Evolutionary conservation across 208 protist species (phyloP).

Genomic region (Trypanosoma avium): DNA sequence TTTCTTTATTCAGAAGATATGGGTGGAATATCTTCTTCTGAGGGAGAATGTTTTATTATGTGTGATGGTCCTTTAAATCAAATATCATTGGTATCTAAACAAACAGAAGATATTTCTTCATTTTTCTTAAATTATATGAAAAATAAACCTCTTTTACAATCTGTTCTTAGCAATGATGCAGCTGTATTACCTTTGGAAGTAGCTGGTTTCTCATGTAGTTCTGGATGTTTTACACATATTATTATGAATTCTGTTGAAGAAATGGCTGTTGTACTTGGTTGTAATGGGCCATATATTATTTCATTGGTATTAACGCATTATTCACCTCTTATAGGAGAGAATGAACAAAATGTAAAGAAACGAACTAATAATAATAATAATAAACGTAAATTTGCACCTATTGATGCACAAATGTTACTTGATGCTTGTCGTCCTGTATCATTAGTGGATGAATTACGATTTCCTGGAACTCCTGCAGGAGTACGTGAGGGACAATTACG

Average conservation of each 20-base stretch:
- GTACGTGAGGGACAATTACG: constrained; percentile 7
- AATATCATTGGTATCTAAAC: not conserved
- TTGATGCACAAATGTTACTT: constrained; percentile 21
- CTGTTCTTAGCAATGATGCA: not conserved
- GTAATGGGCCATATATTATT: constrained; percentile 25
- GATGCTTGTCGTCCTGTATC: constrained; percentile 17
- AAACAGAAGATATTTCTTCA: not conserved
- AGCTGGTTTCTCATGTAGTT: constrained; percentile 8
- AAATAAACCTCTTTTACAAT: constrained; percentile 7
- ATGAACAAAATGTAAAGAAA: too few relatives aligned
- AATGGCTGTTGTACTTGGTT: constrained; percentile 20
- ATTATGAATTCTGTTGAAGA: constrained; percentile 1
- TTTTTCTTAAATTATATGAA: constrained; percentile 24
- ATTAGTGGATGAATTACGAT: constrained; percentile 10
- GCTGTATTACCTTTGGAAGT: not conserved
- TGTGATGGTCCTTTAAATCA: constrained; percentile 23
- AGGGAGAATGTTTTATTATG: constrained; percentile 16
- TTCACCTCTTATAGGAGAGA: not conserved
- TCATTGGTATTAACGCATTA: constrained; percentile 14
- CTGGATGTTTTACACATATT: constrained; percentile 23
- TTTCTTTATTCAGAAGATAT: constrained; percentile 18
- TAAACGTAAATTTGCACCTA: not conserved
- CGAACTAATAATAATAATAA: not conserved
- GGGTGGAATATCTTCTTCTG: not conserved
- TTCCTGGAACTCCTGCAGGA: constrained; percentile 18